Evolutionary conservation across 345 rosid genomes (phyloP), one percentile per base, ranked within the genome.

Genomic region (Gynandropsis gynandra): DNA sequence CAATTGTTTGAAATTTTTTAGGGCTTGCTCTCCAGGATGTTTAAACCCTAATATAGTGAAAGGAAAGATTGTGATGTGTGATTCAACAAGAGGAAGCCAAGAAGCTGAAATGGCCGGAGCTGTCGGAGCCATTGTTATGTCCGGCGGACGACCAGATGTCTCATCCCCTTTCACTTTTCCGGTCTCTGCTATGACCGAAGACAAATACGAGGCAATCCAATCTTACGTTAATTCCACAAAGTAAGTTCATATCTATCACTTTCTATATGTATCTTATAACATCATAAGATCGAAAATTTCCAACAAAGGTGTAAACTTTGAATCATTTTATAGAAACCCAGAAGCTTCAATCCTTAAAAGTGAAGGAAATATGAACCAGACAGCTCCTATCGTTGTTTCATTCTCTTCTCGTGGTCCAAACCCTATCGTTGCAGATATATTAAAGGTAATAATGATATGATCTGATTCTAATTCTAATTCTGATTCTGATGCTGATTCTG

Each of bases 351-450:
- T 71, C 46, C 38, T 71, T 55, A 71, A 39, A 52, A 68, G 69
- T 54, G 72, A 71, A 51, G 27, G 54, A 0, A 52, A 50, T 29
- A 64, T 38, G 31, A 57, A 71, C 17, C 47, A 62, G 33, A 52
- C 1, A 24, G 74, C 76, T 32, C 76, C 80, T 0, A 8, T 42
- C 5, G 58, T 76, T 15, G 65, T 63, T 36, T 62, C 71, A 0
- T 78, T 67, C 45, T 78, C 84, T 6, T 78, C 80, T 2, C 72
- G 82, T 54, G 81, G 87, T 14, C 83, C 87, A 14, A 75, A 73
- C 63, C 29, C 47, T 35, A 12, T 75, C 48, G 62, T 76, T 48
- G 56, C 62, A 17, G 76, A 76, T 37, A 55, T 73, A 51, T 73
- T 80, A 40, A 77, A 81, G 81, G 79, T 74, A 59, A 18, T 5